These are phyloP conservation scores for Podospora pseudoanserina DNA, from an alignment of 495 filamentous ascomycete genomes.

Conservation along the genomic window DNA sequence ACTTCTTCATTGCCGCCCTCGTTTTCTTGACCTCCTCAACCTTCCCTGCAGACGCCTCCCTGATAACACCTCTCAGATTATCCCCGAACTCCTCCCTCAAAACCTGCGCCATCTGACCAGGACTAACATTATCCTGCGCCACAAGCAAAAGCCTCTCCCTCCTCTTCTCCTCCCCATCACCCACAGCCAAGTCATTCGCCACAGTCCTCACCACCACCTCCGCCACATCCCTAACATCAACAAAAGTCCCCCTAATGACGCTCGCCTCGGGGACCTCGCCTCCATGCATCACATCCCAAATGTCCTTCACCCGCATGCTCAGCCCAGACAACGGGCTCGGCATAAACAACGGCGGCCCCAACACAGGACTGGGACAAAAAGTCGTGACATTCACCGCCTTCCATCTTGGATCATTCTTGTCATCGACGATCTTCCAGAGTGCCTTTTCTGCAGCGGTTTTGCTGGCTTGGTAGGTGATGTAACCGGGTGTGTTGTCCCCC, in stretches of 20 bases:
- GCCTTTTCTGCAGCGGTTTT: slow-evolving; percentile 35
- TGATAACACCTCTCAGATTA: slow-evolving; percentile 25
- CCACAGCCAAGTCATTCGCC: slow-evolving; percentile 8
- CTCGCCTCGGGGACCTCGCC: slow-evolving; percentile 23
- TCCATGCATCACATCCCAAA: slow-evolving; percentile 31
- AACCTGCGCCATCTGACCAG: slow-evolving; percentile 33
- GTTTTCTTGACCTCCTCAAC: slow-evolving; percentile 1
- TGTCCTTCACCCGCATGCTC: slow-evolving; percentile 27
- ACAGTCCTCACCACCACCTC: slow-evolving; percentile 32
- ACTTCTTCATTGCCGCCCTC: slow-evolving; percentile 30
- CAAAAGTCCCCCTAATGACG: slow-evolving; percentile 27
- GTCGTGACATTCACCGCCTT: background rate
- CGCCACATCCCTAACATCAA: slow-evolving; percentile 38
- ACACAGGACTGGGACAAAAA: slow-evolving; percentile 26
- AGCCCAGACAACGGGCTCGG: slow-evolving; percentile 25
- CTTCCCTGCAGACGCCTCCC: slow-evolving; percentile 25
- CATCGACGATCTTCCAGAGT: slow-evolving; percentile 29
- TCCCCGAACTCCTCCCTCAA: slow-evolving; percentile 31
- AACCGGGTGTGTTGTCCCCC: slow-evolving; percentile 21
- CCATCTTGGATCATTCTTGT: slow-evolving; percentile 11
- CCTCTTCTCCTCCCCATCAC: background rate
- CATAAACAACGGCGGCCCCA: slow-evolving; percentile 31
- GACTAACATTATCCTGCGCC: slow-evolving; percentile 19
- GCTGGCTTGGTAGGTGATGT: slow-evolving; percentile 35
- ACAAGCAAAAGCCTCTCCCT: slow-evolving; percentile 31